A percentile compares a stretch with the other conserved stretches of the same genome.
These are phyloP conservation scores for Halenospora varia DNA, from an alignment of 495 filamentous ascomycete species.

Conservation along the genomic window DNA sequence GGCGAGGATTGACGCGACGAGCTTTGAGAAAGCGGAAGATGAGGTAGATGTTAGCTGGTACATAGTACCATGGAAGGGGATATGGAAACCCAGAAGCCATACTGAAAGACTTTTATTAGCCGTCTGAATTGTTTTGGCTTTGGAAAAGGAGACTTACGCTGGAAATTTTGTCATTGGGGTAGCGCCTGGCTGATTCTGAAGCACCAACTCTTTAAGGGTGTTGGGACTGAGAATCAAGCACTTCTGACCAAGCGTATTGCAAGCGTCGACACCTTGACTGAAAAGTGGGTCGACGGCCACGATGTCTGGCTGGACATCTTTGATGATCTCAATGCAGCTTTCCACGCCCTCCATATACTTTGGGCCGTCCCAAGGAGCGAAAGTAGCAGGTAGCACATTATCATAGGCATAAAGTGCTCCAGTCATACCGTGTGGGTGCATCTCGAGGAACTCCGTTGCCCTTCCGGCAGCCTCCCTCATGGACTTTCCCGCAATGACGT, in stretches of 20 bases:
- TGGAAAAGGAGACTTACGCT: too few relatives aligned
- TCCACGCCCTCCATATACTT: conserved; percentile 47
- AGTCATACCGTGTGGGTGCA: conserved; percentile 29
- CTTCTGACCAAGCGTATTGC: conserved; percentile 28
- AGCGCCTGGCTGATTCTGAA: conserved; percentile 30
- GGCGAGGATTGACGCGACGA: neutral
- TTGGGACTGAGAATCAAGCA: conserved; percentile 38
- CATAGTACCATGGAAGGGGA: conserved; percentile 37
- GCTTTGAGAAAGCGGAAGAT: conserved; percentile 12
- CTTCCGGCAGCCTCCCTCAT: conserved; percentile 41
- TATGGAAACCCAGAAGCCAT: conserved; percentile 38
- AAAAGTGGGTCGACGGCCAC: conserved; percentile 49
- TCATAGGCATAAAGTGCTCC: conserved; percentile 35
- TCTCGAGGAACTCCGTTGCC: conserved; percentile 9
- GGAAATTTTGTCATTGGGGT: conserved; percentile 42
- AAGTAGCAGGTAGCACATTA: conserved; percentile 30
- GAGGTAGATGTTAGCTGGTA: conserved; percentile 41
- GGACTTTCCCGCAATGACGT: conserved; percentile 38
- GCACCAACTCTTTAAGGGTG: conserved; percentile 35
- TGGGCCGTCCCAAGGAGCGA: conserved; percentile 40
- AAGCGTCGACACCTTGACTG: conserved; percentile 46
- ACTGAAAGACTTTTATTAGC: neutral
- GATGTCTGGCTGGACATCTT: conserved; percentile 35
- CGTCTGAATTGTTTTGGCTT: too few relatives aligned
- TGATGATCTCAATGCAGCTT: conserved; percentile 40